These are phyloP conservation scores for Dujonia santamariae DNA, from an alignment of 1,139 yeast genomes.

Conservation along the genomic window DNA sequence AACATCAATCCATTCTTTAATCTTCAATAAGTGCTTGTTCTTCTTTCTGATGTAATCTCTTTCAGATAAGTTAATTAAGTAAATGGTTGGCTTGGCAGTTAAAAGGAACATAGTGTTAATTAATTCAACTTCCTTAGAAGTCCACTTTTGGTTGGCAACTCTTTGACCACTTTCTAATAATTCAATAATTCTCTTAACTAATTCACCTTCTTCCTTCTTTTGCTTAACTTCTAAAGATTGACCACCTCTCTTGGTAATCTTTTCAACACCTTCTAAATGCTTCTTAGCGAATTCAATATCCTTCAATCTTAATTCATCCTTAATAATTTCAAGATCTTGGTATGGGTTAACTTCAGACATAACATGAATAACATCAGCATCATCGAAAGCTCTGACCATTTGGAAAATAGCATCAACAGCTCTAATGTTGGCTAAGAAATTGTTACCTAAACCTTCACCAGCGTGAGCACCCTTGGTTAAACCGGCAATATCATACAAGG, in stretches of 20 bases:
- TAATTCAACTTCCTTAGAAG: conserved; percentile 82
- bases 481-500: conserved; percentile 97
- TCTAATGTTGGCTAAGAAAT: conserved; percentile 94
- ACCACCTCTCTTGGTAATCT: conserved; percentile 90
- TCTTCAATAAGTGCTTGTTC: conserved; percentile 87
- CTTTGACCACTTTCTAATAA: conserved; percentile 82
- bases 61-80: conserved; percentile 91
- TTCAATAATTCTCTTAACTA: conserved; percentile 72
- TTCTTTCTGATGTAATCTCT: conserved; percentile 94
- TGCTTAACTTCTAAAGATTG: conserved; percentile 94
- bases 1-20: conserved; percentile 96
- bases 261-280: conserved; percentile 84
- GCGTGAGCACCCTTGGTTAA: conserved; percentile 95
- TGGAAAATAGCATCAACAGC: conserved; percentile 98
- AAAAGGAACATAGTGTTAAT: conserved; percentile 84
- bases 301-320: conserved; percentile 89
- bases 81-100: conserved; percentile 95
- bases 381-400: conserved; percentile 97
- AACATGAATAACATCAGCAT: conserved; percentile 95
- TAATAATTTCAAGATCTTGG: conserved; percentile 90
- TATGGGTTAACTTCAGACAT: conserved; percentile 98
- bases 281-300: conserved; percentile 94
- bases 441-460: conserved; percentile 98
- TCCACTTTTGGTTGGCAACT: conserved; percentile 89
- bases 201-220: conserved; percentile 86